phyloP scores from a whole-genome alignment of 192 early-diverging fungal genomes.

The Coemansia sp. region DNA sequence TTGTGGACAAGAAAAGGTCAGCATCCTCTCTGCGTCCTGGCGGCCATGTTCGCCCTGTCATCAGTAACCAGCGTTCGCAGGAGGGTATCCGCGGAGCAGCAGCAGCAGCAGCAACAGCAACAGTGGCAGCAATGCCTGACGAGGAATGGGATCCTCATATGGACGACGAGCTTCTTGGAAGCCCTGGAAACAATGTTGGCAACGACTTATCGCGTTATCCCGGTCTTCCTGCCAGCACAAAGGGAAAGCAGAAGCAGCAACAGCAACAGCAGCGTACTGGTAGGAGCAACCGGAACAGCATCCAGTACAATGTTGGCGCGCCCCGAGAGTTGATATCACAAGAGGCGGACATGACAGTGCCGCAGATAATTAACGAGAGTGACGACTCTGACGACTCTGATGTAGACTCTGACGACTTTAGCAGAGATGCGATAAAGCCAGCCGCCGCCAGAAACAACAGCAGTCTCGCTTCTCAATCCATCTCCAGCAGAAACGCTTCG shows the following conservation, averaged over 20 bases:
- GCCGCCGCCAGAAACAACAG: not conserved
- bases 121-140: not conserved
- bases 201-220: constrained; percentile 42
- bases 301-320: constrained; percentile 52
- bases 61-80: constrained; percentile 7
- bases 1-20: not conserved
- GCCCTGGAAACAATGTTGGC: constrained; percentile 16
- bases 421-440: constrained; percentile 3
- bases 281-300: constrained; percentile 54
- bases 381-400: constrained; percentile 36
- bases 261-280: constrained; percentile 14
- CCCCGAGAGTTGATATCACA: constrained; percentile 52
- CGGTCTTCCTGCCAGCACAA: constrained; percentile 17
- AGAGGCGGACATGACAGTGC: constrained; percentile 43
- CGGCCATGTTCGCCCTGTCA: constrained; percentile 14
- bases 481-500: constrained; percentile 3
- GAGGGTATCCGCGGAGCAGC: not conserved
- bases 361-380: constrained; percentile 33
- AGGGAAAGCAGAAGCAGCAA: constrained; percentile 17
- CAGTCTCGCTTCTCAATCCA: not conserved
- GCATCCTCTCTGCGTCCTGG: constrained; percentile 12
- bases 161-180: constrained; percentile 20
- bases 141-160: constrained; percentile 28
- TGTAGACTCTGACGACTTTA: constrained; percentile 5
- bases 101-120: not conserved